Evolutionary conservation across 306 rosid species (phyloP), one percentile per base, ranked within the genome.

Genomic region (Cicer pinnatifidum): DNA sequence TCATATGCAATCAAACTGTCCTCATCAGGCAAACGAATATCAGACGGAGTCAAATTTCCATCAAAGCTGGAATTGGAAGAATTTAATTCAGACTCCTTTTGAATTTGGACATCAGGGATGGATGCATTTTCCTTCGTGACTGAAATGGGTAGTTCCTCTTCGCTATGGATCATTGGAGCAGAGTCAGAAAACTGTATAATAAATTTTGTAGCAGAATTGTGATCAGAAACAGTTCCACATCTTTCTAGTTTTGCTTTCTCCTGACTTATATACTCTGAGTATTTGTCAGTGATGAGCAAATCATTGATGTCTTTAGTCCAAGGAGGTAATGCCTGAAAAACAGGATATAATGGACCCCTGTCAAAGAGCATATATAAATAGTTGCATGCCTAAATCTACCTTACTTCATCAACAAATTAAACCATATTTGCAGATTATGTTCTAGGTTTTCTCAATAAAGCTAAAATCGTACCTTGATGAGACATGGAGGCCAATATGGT

Each of bases 1-100:
- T 88, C 90, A 78, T 76, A 85, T 75, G 59, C 71, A 73, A 73
- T 80, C 51, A 88, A 79, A 67, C 89, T 88, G 48, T 88, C 90
- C 80, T 86, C 93, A 48, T 86, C 90, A 50, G 90, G 93, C 77
- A 80, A 80, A 61, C 67, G 43, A 75, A 82, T 43, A 66, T 80
- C 84, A 53, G 35, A 28, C 0, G 35, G 3, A 28, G 35, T 28
- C 35, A 28, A 28, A 28, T 28, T 28, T 28, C 35, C 35, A 28
- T 28, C 4, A 0, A 58, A 48, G 11, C 62, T 67, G 28, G 33
- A 45, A 19, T 67, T 63, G 67, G n/a, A 69, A 72, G 69, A 66
- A 35, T 80, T 73, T 57, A 37, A 43, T 56, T 79, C 77, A 59
- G 59, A 63, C 45, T 77, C 82, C 40, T 33, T 50, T 8, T 71